A percentile compares a stretch with the other conserved stretches of the same genome.
Conservation (phyloP, 1,139 yeast species). For the Geotrichum cucujoidarum region DNA sequence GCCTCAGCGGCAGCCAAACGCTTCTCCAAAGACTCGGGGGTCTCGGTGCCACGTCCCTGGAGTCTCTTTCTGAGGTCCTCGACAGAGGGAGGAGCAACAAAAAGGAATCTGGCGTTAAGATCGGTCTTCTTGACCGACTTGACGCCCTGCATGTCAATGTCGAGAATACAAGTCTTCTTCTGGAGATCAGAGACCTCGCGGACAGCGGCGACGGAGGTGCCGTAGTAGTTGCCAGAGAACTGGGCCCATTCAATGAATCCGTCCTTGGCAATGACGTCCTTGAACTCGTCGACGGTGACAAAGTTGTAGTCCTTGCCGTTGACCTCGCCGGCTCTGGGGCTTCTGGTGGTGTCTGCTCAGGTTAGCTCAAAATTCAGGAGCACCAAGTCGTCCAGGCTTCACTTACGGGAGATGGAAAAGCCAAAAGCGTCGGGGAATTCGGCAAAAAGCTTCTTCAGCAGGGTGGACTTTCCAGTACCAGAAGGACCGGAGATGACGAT, state of each 20-base stretch:
- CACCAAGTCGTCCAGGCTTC: no score
- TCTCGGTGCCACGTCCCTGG: slow-evolving; percentile 89
- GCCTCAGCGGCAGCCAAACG: slow-evolving; percentile 81
- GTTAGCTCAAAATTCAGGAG: no score
- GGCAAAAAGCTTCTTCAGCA: slow-evolving; percentile 80
- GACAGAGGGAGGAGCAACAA: slow-evolving; percentile 88
- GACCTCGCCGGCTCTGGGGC: slow-evolving; percentile 86
- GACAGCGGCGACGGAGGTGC: slow-evolving; percentile 84
- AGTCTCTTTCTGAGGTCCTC: slow-evolving; percentile 71
- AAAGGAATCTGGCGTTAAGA: slow-evolving; percentile 78
- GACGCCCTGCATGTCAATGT: slow-evolving; percentile 99
- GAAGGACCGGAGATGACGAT: slow-evolving; percentile 96
- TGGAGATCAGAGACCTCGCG: slow-evolving; percentile 57
- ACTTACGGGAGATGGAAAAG: slow-evolving; percentile 69
- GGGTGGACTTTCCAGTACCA: slow-evolving; percentile 91
- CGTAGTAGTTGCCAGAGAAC: slow-evolving; percentile 95
- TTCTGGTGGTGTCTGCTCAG: slow-evolving; percentile 72
- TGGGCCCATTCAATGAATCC: slow-evolving; percentile 97
- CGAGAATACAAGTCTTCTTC: slow-evolving; percentile 72
- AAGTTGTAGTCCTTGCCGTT: slow-evolving; percentile 90
- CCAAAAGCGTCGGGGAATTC: slow-evolving; percentile 89
- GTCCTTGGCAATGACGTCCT: slow-evolving; percentile 61
- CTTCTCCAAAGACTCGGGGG: slow-evolving; percentile 73
- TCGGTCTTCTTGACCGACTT: slow-evolving; percentile 78
- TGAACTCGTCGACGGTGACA: slow-evolving; percentile 70